A percentile compares a stretch with the other conserved stretches of the same genome.
Conservation (phyloP, 495 filamentous ascomycete species). For the Aspergillus conjunctus region DNA sequence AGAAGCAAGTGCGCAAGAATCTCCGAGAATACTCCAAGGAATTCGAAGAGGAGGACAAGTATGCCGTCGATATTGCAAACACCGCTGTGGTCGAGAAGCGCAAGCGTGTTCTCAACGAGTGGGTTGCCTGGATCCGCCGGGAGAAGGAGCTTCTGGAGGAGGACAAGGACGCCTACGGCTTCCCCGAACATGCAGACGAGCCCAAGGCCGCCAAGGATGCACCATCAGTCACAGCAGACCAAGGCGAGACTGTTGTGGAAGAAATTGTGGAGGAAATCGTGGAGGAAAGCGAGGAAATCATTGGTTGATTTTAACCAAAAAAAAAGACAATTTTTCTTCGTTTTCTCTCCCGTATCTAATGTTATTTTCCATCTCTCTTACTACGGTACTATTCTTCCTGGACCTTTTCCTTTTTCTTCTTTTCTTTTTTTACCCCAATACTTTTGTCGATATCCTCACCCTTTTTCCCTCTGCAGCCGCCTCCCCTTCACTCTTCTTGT, state of each 20-base stretch:
- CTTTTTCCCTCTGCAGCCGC: conserved; percentile 17
- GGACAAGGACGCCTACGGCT: conserved; percentile 67
- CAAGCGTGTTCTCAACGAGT: conserved; percentile 82
- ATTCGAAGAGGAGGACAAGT: conserved; percentile 93
- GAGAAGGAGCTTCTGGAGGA: conserved; percentile 72
- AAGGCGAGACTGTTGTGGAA: conserved; percentile 74
- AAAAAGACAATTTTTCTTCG: no score
- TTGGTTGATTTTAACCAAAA: conserved; percentile 39
- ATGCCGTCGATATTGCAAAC: conserved; percentile 88
- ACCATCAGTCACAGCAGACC: conserved; percentile 48
- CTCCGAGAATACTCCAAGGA: conserved; percentile 91
- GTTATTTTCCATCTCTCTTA: conserved; percentile 39
- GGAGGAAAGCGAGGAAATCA: conserved; percentile 88
- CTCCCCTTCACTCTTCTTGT: conserved; percentile 18
- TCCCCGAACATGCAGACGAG: conserved; percentile 64
- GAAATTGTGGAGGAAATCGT: conserved; percentile 94
- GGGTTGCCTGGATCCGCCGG: conserved; percentile 78
- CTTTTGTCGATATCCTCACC: conserved; percentile 28
- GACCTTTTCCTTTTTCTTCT: no score
- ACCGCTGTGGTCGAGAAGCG: conserved; percentile 88
- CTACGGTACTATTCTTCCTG: conserved; percentile 8
- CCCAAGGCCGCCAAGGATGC: conserved; percentile 55
- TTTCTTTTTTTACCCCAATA: conserved; percentile 29
- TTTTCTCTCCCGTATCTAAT: conserved; percentile 44
- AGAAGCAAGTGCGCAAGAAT: conserved; percentile 97